Evolutionary conservation across 2,329 filamentous ascomycete species (phyloP).

Genomic region (Exophiala sideris): DNA sequence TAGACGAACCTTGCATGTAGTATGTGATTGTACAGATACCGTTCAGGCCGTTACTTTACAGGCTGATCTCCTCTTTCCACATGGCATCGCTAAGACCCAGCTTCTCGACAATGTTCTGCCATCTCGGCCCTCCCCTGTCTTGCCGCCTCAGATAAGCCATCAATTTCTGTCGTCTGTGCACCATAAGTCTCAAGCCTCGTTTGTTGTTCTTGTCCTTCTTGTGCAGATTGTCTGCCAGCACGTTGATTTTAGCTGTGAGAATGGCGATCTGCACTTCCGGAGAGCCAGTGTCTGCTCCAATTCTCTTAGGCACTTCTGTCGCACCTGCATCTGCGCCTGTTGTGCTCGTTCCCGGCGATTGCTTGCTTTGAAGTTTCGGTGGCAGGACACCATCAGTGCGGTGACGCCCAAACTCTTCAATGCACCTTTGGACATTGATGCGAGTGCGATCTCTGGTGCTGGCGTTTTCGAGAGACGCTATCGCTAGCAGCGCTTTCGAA

Average conservation of each 20-base stretch:
- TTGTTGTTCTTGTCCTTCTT: conserved; percentile 90
- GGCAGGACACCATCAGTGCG: conserved; percentile 71
- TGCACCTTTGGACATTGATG: conserved; percentile 78
- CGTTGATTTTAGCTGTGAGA: conserved; percentile 87
- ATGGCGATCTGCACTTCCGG: conserved; percentile 98
- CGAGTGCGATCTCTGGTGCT: conserved; percentile 75
- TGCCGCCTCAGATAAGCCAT: conserved; percentile 81
- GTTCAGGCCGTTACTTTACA: conserved; percentile 48
- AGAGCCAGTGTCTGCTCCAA: conserved; percentile 90
- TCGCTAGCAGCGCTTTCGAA: conserved; percentile 71
- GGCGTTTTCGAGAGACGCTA: conserved; percentile 72
- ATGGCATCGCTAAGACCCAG: conserved; percentile 83
- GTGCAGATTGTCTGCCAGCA: conserved; percentile 69
- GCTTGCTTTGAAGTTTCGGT: conserved; percentile 51
- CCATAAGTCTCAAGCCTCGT: conserved; percentile 77
- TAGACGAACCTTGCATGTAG: background rate
- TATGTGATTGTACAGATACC: conserved; percentile 16
- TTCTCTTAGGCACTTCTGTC: conserved; percentile 48
- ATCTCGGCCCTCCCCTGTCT: conserved; percentile 86
- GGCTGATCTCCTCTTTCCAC: conserved; percentile 83
- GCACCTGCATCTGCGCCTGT: conserved; percentile 3
- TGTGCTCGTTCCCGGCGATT: background rate
- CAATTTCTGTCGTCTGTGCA: conserved; percentile 86
- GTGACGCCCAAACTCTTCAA: conserved; percentile 87
- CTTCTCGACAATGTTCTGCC: conserved; percentile 78